phyloP scores from a whole-genome alignment of 768 basidiomycete species.

The Psilocybe sp. region DNA sequence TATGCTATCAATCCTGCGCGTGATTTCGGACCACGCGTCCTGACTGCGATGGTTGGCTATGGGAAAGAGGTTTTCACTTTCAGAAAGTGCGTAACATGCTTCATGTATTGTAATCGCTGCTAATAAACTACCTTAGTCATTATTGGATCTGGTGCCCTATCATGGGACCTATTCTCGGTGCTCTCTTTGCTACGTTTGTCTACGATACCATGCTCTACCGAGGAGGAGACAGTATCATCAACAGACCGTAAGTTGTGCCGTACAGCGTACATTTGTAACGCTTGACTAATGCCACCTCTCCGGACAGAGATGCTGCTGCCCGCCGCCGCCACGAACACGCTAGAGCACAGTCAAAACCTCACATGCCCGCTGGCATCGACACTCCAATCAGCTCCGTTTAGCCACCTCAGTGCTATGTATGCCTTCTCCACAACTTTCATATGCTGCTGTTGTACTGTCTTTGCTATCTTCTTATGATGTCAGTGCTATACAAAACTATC shows the following conservation, averaged over 20 bases:
- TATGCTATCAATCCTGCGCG: slow-evolving; percentile 71
- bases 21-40: slow-evolving; percentile 65
- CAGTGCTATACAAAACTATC: no score
- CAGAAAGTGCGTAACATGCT: slow-evolving; percentile 29
- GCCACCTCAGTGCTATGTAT: background rate
- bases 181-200: slow-evolving; percentile 46
- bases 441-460: no score
- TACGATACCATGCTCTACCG: slow-evolving; percentile 61
- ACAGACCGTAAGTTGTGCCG: slow-evolving; percentile 42
- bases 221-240: slow-evolving; percentile 52
- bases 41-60: slow-evolving; percentile 76
- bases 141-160: slow-evolving; percentile 77
- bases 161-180: slow-evolving; percentile 58
- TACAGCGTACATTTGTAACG: background rate
- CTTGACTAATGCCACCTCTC: background rate
- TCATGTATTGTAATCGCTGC: no score
- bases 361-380: slow-evolving; percentile 3
- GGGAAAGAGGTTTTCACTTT: slow-evolving; percentile 49
- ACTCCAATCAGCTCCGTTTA: background rate
- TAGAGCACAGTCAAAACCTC: background rate
- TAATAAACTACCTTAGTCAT: slow-evolving; percentile 31
- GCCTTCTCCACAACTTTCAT: no score
- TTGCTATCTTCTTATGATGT: no score
- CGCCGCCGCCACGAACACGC: slow-evolving; percentile 4
- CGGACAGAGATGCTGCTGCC: slow-evolving; percentile 2